Percentiles rank a stretch among this genome's conserved stretches.
Conservation (phyloP, 2,329 filamentous ascomycete genomes). For the Penicillium sp. region DNA sequence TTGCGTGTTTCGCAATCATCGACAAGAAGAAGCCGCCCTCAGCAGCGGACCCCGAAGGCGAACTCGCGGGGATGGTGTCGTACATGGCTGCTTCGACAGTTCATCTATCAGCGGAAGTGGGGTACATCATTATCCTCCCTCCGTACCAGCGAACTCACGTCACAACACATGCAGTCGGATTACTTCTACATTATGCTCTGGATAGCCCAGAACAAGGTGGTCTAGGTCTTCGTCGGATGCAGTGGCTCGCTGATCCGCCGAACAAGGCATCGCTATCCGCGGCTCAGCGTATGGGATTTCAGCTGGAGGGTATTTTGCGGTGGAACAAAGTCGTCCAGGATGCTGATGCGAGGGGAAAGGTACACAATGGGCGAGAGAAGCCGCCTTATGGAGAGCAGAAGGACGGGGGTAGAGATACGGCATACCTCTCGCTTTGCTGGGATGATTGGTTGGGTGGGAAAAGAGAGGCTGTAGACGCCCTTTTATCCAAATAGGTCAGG, state of each 20-base stretch:
- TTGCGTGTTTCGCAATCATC: constrained; percentile 7
- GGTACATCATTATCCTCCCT: constrained; percentile 33
- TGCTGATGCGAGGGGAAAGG: constrained; percentile 2
- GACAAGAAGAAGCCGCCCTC: constrained; percentile 7
- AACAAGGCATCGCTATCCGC: constrained; percentile 28
- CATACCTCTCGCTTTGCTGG: constrained; percentile 7
- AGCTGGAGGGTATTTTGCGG: constrained; percentile 35
- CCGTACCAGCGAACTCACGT: constrained; percentile 42
- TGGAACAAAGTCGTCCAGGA: constrained; percentile 28
- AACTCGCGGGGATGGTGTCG: constrained; percentile 16
- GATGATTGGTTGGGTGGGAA: constrained; percentile 10
- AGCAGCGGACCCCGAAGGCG: constrained; percentile 7
- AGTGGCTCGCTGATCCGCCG: constrained; percentile 32
- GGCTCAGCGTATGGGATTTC: constrained; percentile 41
- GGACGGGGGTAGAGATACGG: constrained; percentile 9
- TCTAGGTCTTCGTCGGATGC: constrained; percentile 34
- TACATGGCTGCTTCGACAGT: constrained; percentile 11
- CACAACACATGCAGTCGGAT: constrained; percentile 38
- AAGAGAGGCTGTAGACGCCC: constrained; percentile 2
- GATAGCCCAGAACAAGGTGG: constrained; percentile 24
- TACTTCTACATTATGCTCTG: constrained; percentile 38
- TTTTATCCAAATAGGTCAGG: neutral
- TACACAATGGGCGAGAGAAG: constrained; percentile 8
- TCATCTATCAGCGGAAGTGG: constrained; percentile 10
- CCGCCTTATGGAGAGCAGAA: constrained; percentile 3